These are phyloP conservation scores for Tetrapyrgos nigripes DNA, from an alignment of 1,284 basidiomycete species.

Conservation along the genomic window DNA sequence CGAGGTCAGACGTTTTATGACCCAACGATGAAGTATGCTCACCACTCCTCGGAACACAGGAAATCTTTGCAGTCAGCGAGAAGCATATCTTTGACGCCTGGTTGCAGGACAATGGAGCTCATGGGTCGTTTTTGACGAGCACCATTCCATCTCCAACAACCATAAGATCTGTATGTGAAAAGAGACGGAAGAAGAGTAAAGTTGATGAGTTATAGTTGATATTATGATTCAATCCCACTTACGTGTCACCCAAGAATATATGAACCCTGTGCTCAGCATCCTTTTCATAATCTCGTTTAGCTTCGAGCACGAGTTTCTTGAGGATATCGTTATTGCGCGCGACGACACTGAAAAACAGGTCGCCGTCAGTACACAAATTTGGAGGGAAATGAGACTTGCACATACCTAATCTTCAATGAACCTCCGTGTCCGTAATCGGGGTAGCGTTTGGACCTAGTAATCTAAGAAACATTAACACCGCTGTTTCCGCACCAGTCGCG, in stretches of 20 bases:
- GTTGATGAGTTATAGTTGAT: constrained; percentile 1
- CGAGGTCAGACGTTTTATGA: constrained; percentile 7
- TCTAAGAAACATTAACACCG: constrained; percentile 48
- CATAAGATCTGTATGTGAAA: constrained; percentile 57
- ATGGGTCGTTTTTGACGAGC: constrained; percentile 85
- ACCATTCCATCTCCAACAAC: constrained; percentile 85
- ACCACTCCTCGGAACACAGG: constrained; percentile 83
- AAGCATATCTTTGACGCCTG: constrained; percentile 87
- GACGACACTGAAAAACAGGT: constrained; percentile 63
- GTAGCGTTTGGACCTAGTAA: constrained; percentile 77
- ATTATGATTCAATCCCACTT: constrained; percentile 39
- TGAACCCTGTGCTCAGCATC: constrained; percentile 88
- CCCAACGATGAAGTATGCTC: constrained; percentile 33
- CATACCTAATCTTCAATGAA: constrained; percentile 80
- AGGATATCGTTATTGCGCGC: constrained; percentile 85
- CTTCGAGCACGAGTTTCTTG: constrained; percentile 83
- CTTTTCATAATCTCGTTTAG: constrained; percentile 86
- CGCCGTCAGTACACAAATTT: background rate
- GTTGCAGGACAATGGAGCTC: constrained; percentile 86
- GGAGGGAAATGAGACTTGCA: constrained; percentile 16
- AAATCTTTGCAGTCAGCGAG: constrained; percentile 86
- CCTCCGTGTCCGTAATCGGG: constrained; percentile 74
- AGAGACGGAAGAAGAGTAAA: constrained; percentile 15
- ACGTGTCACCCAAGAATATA: constrained; percentile 88
- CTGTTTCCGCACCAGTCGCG: constrained; percentile 3